A percentile compares a stretch with the other conserved stretches of the same genome.
Conservation (phyloP, 352 stramenopile species). For the Globisporangium radiosum region DNA sequence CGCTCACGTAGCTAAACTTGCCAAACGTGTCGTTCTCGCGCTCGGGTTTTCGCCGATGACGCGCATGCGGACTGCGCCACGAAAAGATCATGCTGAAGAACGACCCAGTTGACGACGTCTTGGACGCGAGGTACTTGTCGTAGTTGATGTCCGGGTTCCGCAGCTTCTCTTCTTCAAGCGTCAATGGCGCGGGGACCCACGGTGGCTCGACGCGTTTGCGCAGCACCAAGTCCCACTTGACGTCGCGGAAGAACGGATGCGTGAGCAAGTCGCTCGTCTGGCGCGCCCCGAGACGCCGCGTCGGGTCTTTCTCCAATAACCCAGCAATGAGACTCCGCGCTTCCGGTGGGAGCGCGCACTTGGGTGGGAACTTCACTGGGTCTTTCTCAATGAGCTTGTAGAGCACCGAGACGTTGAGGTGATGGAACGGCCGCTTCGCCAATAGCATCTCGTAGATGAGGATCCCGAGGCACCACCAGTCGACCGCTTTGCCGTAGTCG, state of each 20-base stretch:
- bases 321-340: conserved; percentile 69
- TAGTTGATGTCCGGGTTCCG: conserved; percentile 83
- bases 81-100: conserved; percentile 83
- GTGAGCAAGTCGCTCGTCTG: conserved; percentile 79
- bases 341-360: conserved; percentile 59
- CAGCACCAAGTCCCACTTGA: conserved; percentile 77
- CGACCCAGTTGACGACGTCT: conserved; percentile 68
- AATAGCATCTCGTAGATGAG: conserved; percentile 91
- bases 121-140: conserved; percentile 79
- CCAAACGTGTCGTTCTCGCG: conserved; percentile 70
- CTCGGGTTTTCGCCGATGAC: conserved; percentile 40
- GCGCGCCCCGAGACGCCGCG: conserved; percentile 71
- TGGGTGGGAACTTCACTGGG: conserved; percentile 79
- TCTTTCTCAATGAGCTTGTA: conserved; percentile 90
- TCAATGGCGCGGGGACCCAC: conserved; percentile 64
- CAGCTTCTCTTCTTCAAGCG: conserved; percentile 63
- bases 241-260: conserved; percentile 77
- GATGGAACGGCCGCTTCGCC: conserved; percentile 88
- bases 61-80: conserved; percentile 58
- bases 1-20: conserved; percentile 87
- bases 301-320: conserved; percentile 80
- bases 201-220: conserved; percentile 74
- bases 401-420: conserved; percentile 85
- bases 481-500: conserved; percentile 82
- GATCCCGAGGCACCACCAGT: conserved; percentile 88